Evolutionary conservation across 108 stramenopile genomes (phyloP).

Genomic region (Discostella stelligeroides): DNA sequence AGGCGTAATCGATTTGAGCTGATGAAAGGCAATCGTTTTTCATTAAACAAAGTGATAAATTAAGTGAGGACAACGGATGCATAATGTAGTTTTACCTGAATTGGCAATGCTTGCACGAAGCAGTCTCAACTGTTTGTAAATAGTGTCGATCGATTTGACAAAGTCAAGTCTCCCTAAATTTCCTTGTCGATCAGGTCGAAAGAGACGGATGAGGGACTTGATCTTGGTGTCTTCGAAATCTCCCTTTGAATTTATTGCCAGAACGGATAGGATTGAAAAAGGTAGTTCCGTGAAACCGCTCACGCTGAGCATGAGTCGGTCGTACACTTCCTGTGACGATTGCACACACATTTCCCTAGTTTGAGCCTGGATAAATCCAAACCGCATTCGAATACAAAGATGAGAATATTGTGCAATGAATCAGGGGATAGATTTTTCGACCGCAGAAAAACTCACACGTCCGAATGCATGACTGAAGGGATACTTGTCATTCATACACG

Average conservation of each 20-base stretch:
- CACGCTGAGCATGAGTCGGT: constrained; percentile 46
- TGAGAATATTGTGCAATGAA: not conserved
- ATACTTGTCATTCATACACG: constrained; percentile 65
- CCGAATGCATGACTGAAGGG: constrained; percentile 74
- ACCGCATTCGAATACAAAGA: not conserved
- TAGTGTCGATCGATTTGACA: constrained; percentile 61
- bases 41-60: too few species aligned
- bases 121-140: constrained; percentile 69
- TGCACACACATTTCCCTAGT: constrained; percentile 60
- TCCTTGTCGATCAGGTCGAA: constrained; percentile 67
- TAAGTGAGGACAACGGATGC: not conserved
- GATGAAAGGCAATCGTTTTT: too few species aligned
- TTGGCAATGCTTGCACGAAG: constrained; percentile 67
- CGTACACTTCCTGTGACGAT: constrained; percentile 60
- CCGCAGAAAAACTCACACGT: constrained; percentile 14
- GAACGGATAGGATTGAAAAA: constrained; percentile 58
- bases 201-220: constrained; percentile 58
- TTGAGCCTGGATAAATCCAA: constrained; percentile 35
- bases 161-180: constrained; percentile 65
- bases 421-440: not conserved
- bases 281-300: constrained; percentile 35
- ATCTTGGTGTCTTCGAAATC: constrained; percentile 47
- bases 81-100: constrained; percentile 20
- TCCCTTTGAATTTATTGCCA: constrained; percentile 44
- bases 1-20: constrained; percentile 68